Evolutionary conservation across 2,329 filamentous ascomycete species (phyloP).

Genomic region (Clonostachys solani): DNA sequence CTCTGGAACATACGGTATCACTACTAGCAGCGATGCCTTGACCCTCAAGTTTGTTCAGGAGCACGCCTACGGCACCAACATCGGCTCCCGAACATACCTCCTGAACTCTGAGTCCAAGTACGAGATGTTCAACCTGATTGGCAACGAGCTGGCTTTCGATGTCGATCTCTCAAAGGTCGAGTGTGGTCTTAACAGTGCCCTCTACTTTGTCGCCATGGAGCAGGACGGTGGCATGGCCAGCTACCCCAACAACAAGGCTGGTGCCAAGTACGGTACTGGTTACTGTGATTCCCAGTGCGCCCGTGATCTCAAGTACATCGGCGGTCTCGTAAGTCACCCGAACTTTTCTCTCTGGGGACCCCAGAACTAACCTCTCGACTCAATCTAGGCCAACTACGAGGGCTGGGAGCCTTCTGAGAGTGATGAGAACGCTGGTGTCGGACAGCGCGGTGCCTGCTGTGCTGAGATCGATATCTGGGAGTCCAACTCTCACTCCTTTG

Average conservation of each 20-base stretch:
- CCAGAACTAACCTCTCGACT: background rate
- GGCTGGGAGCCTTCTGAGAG: conserved; percentile 41
- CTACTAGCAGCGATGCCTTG: conserved; percentile 36
- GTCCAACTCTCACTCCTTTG: conserved; percentile 52
- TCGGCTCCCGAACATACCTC: conserved; percentile 51
- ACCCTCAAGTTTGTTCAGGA: conserved; percentile 47
- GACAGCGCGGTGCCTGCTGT: conserved; percentile 47
- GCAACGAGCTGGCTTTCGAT: conserved; percentile 63
- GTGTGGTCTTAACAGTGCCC: conserved; percentile 63
- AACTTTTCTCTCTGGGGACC: background rate
- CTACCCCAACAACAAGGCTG: conserved; percentile 36
- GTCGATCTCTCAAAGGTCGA: conserved; percentile 59
- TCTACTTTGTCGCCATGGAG: conserved; percentile 57
- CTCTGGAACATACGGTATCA: conserved; percentile 38
- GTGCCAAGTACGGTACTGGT: conserved; percentile 52
- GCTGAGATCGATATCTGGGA: conserved; percentile 57
- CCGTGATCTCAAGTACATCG: conserved; percentile 43
- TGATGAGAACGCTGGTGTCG: conserved; percentile 45
- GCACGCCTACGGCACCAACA: conserved; percentile 31
- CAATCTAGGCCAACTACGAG: conserved; percentile 28
- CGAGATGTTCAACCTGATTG: conserved; percentile 54
- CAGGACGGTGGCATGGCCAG: conserved; percentile 42
- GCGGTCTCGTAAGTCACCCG: conserved; percentile 22
- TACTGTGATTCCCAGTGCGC: conserved; percentile 46
- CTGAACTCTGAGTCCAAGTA: conserved; percentile 52